Base-by-base conservation (phyloP, 2,329 filamentous ascomycete genomes). In the Penicillium thymicola region DNA sequence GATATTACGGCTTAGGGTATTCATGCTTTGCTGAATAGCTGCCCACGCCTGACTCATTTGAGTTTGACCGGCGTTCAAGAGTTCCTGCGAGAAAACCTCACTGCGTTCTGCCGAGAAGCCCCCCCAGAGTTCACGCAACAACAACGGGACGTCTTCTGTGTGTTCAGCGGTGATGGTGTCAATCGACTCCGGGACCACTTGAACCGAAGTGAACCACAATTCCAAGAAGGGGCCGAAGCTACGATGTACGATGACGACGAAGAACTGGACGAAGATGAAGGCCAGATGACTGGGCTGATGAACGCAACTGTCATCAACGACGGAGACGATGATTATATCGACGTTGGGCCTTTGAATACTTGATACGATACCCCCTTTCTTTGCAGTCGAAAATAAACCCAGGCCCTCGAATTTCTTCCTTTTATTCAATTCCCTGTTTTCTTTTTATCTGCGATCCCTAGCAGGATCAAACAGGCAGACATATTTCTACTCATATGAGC, bases 101-200 rank as follows among this genome's bases (percentile, higher is more conserved):
- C 91, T 51, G 79, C 82, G 6, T 97, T 91, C 72, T 97, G 94
- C 70, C 86, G 94, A 59, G 87, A 89, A 65, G 91, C 94, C 1
- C 94, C 94, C 37, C 76, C 82, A 58, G 94, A 97, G 74, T 99
- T 99, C 72, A 97, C 92, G 18, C 89, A 93, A 45, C 92, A 97
- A 70, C 94, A 99, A 73, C 86, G 94, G 60, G 88, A 93, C 51
- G 91, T 97, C 8, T 99, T 99, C 72, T 99, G 94, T 70, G 94
- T 99, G 52, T 99, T 99, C 74, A 97, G 92, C 2, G 93, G 94
- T 6, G 82, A 85, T 27, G 92, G 92, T 54, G 93, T 99, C 2
- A 79, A 80, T 41, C 84, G 85, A 40, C 84, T 99, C 27, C 88
- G 93, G 41, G 82, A 87, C 28, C 89, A 92, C 69, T 81, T 99